A percentile compares a stretch with the other conserved stretches of the same genome.
Conservation (phyloP, 169 alveolate genomes). For the Eimeria necatrix region DNA sequence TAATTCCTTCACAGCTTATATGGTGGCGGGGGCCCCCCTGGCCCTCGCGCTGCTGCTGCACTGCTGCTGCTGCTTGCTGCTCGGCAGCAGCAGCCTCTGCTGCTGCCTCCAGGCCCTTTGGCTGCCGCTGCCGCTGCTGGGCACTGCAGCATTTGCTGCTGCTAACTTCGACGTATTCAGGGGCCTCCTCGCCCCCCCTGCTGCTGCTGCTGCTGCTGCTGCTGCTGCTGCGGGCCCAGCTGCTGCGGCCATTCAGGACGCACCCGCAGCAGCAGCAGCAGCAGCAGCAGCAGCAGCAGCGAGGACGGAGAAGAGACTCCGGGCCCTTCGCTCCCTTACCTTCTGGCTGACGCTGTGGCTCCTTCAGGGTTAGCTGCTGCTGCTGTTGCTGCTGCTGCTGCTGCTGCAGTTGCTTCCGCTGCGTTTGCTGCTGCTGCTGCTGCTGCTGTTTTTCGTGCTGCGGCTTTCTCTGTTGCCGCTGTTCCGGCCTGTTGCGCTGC, state of each 20-base stretch:
- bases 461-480: too few species aligned
- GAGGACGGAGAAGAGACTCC: not conserved
- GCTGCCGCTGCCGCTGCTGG: not conserved
- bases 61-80: slow-evolving; percentile 3
- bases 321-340: not conserved
- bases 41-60: slow-evolving; percentile 50
- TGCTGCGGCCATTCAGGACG: not conserved
- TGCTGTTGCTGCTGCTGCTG: slow-evolving; percentile 5
- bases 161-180: not conserved
- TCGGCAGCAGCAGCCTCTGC: not conserved
- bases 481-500: too few species aligned
- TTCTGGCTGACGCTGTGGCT: slow-evolving; percentile 25
- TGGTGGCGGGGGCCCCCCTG: slow-evolving; percentile 20
- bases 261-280: not conserved
- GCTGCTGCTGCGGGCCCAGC: not conserved
- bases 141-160: not conserved
- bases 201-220: not conserved
- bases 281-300: not conserved
- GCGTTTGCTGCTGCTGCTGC: too few species aligned
- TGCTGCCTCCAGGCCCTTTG: not conserved
- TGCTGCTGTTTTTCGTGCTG: too few species aligned
- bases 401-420: too few species aligned
- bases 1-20: not conserved
- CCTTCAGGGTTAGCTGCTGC: not conserved
- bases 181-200: not conserved